A percentile compares a stretch with the other conserved stretches of the same genome.
Evolutionary conservation across 2,329 filamentous ascomycete genomes (phyloP).

Genomic region (Claviceps spartinae): DNA sequence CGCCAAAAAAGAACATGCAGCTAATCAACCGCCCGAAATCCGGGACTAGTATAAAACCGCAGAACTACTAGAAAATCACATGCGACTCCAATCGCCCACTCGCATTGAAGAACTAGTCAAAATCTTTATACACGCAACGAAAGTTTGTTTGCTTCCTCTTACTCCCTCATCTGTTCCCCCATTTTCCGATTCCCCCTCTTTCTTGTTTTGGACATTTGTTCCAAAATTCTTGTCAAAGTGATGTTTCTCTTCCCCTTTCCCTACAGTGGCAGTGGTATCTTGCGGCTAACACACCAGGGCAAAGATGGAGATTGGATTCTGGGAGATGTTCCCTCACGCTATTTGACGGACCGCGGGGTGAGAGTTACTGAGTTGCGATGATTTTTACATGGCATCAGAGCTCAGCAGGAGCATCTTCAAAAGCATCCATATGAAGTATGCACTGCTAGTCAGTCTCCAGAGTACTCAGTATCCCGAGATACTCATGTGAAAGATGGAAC

Average conservation of each 20-base stretch:
- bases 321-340: slow-evolving; percentile 38
- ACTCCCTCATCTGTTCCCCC: background rate
- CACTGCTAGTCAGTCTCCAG: too few species aligned
- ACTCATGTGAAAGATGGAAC: too few species aligned
- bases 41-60: background rate
- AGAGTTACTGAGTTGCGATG: too few species aligned
- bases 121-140: slow-evolving; percentile 80
- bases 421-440: too few species aligned
- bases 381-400: too few species aligned
- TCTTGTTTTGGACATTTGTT: too few species aligned
- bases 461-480: too few species aligned
- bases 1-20: background rate
- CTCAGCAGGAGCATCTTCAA: too few species aligned
- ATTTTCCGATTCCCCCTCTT: too few species aligned
- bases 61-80: slow-evolving; percentile 66
- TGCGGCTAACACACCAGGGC: background rate
- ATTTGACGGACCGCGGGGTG: too few species aligned
- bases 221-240: too few species aligned
- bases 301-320: slow-evolving; percentile 41
- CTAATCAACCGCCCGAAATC: background rate
- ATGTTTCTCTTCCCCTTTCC: background rate
- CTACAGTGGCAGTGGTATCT: background rate
- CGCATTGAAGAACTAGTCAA: slow-evolving; percentile 70
- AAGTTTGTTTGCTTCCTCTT: slow-evolving; percentile 33
- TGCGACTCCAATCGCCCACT: slow-evolving; percentile 55